Evolutionary conservation across 169 alveolate genomes (phyloP).

Genomic region (Plasmodium knowlesi): DNA sequence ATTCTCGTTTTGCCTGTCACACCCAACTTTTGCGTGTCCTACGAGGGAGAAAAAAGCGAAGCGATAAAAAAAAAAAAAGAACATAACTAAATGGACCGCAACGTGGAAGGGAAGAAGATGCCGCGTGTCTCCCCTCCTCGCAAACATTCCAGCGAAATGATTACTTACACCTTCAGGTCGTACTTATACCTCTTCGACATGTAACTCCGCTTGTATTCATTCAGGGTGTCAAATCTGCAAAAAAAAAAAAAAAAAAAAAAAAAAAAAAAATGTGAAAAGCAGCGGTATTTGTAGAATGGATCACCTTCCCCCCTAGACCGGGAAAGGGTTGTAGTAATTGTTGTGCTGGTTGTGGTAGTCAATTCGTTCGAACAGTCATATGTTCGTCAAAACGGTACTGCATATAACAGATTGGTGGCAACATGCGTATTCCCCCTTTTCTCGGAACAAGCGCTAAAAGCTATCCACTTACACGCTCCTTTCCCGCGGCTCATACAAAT

Average conservation of each 20-base stretch:
- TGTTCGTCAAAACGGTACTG: not conserved
- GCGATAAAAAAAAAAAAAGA: not conserved
- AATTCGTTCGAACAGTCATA: not conserved
- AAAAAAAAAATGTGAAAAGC: not conserved
- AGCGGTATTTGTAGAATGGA: not conserved
- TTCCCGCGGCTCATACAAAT: constrained; percentile 24
- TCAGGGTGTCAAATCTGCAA: constrained; percentile 59
- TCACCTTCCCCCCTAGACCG: no score
- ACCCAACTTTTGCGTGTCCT: constrained; percentile 65
- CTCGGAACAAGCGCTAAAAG: not conserved
- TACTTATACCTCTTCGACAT: constrained; percentile 57
- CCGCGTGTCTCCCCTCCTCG: not conserved
- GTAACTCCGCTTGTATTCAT: constrained; percentile 55
- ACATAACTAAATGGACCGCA: not conserved
- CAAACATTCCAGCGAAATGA: not conserved
- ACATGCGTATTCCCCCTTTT: not conserved
- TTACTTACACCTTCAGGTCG: constrained; percentile 24
- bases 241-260: constrained; percentile 1
- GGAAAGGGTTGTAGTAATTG: not conserved
- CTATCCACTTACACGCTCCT: constrained; percentile 32
- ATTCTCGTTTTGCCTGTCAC: not conserved
- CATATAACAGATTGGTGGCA: not conserved
- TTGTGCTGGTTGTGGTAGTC: not conserved
- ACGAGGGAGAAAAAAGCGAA: not conserved
- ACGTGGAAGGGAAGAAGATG: not conserved